Evolutionary conservation across 768 basidiomycete species (phyloP), one percentile per base, ranked within the genome.

Genomic region (Hygrocybe punicea): DNA sequence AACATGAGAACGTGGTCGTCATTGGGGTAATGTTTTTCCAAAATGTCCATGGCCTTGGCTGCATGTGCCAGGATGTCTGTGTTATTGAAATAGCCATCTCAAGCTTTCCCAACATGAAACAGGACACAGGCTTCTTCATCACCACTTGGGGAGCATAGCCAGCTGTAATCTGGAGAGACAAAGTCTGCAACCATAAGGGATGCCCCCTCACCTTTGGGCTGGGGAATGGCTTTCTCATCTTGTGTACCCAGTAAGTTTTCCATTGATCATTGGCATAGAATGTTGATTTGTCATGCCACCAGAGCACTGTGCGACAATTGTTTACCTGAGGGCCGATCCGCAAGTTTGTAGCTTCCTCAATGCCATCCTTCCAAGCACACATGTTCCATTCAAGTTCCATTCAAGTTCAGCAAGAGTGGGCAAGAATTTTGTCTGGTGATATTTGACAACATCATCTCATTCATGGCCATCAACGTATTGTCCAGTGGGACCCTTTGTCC

Each of bases 181-280:
- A 70, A 71, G 42, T 70, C 70, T 0, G 71, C 64, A 10, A 72
- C 65, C 72, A 73, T 75, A 6, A 72, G 42, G 5, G 72, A 72
- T 0, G 56, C 55, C 1, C 71, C 73, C 56, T 73, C 72, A 1
- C 71, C 71, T 54, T 74, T 75, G 2, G 63, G 4, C 29, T 29
- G 29, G 29, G 29, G 29, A 29, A 8, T 29, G n/a, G n/a, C n/a
- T n/a, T n/a, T n/a, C n/a, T n/a, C n/a, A n/a, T 8, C 8, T 29
- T 29, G 29, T 29, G 29, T 4, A 4, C 4, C 71, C 73, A 74
- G 16, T 57, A 42, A 0, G 2, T 51, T 8, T 8, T 46, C 1
- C 63, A 60, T 1, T 62, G 62, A 50, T 75, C 71, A 58, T 75
- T 52, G 4, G 66, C 69, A 58, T 71, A 72, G 65, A 74, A 74